A percentile compares a stretch with the other conserved stretches of the same genome.
Conservation (phyloP, 106 monocot species). For the Apostasia ramifera region DNA sequence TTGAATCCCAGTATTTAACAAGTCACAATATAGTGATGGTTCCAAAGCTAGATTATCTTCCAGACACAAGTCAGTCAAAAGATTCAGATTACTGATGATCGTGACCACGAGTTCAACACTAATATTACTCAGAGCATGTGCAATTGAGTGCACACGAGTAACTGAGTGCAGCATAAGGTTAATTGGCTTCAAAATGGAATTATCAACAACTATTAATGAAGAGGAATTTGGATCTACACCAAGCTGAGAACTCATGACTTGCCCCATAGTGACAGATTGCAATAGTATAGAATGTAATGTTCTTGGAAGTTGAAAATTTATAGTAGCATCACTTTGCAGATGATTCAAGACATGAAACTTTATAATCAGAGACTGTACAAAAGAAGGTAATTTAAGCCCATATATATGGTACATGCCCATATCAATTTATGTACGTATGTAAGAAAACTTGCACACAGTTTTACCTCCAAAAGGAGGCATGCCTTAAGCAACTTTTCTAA, state of each 20-base stretch:
- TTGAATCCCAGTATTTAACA: slow-evolving; percentile 64
- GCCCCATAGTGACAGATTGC: slow-evolving; percentile 32
- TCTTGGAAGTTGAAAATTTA: slow-evolving; percentile 24
- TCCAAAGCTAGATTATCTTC: slow-evolving; percentile 51
- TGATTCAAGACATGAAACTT: slow-evolving; percentile 30
- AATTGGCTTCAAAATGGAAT: background rate
- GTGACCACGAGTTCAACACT: slow-evolving; percentile 49
- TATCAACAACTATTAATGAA: background rate
- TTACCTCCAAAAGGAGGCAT: slow-evolving; percentile 66
- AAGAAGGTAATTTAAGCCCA: slow-evolving; percentile 1
- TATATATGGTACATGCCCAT: background rate
- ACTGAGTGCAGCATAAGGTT: slow-evolving; percentile 36
- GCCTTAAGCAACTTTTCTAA: slow-evolving; percentile 33
- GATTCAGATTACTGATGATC: slow-evolving; percentile 34
- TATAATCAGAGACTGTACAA: slow-evolving; percentile 53
- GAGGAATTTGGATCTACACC: background rate
- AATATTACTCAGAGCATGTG: slow-evolving; percentile 56
- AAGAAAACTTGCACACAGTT: background rate
- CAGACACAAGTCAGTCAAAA: slow-evolving; percentile 55
- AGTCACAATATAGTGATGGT: slow-evolving; percentile 28
- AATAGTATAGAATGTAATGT: slow-evolving; percentile 43
- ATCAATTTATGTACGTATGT: no score
- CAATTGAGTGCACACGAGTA: background rate
- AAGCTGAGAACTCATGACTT: slow-evolving; percentile 9
- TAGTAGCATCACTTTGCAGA: slow-evolving; percentile 1